Conservation (phyloP, 177 flowering plant species). For the Tripterygium wilfordii region DNA sequence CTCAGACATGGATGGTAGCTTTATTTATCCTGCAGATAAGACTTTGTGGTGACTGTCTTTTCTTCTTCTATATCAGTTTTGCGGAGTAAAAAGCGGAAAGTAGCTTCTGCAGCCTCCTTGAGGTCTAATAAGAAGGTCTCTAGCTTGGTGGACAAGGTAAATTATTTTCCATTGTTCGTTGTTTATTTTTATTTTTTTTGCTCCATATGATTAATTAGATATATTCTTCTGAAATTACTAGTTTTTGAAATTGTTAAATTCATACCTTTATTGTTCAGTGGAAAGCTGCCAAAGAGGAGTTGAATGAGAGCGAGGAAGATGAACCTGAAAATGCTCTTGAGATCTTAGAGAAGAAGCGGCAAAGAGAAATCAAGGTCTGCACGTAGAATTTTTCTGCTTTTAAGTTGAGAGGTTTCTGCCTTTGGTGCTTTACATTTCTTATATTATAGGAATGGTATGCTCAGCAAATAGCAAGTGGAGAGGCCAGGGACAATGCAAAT, state of each 20-base stretch:
- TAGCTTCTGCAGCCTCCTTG: slow-evolving; percentile 60
- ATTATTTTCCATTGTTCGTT: not conserved
- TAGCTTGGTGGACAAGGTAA: slow-evolving; percentile 91
- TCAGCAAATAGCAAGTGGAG: slow-evolving; percentile 86
- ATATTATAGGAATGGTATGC: slow-evolving; percentile 82
- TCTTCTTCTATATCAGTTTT: slow-evolving; percentile 14
- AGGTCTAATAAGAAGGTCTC: slow-evolving; percentile 93
- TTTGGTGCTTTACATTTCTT: slow-evolving; percentile 3
- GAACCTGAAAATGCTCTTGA: slow-evolving; percentile 73
- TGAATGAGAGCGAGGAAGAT: slow-evolving; percentile 78
- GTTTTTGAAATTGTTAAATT: not conserved
- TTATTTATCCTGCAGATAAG: too few species aligned
- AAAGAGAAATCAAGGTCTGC: slow-evolving; percentile 80
- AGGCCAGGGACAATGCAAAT: slow-evolving; percentile 92
- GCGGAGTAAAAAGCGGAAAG: slow-evolving; percentile 64
- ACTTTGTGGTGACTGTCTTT: too few species aligned
- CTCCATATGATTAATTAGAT: not conserved
- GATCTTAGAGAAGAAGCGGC: slow-evolving; percentile 73
- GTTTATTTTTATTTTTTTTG: not conserved
- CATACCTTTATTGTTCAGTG: slow-evolving; percentile 42
- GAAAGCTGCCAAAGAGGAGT: slow-evolving; percentile 96
- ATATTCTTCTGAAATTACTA: not conserved
- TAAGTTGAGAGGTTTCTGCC: not conserved
- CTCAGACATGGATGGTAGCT: too few species aligned
- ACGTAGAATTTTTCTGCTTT: not conserved